A percentile compares a stretch with the other conserved stretches of the same genome.
Evolutionary conservation across 176 grass and related monocot species (phyloP).

Genomic region (Rhynchospora tenuis): DNA sequence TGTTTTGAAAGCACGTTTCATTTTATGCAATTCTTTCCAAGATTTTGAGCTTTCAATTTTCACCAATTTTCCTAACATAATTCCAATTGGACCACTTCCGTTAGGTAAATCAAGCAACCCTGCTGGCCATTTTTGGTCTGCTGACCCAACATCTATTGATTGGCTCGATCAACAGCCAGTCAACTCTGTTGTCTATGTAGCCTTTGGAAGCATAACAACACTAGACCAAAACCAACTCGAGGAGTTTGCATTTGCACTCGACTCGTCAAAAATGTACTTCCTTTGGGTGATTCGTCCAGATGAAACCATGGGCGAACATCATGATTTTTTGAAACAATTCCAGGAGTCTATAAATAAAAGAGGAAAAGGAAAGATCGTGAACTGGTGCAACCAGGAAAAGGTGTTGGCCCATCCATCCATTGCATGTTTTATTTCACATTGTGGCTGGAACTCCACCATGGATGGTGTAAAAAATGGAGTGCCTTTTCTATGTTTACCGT

Average conservation of each 20-base stretch:
- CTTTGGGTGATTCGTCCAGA: conserved; percentile 56
- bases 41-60: not conserved
- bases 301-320: not conserved
- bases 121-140: not conserved
- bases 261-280: conserved; percentile 30
- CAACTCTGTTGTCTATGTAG: too few species aligned
- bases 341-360: not conserved
- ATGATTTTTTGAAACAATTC: conserved; percentile 34
- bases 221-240: conserved; percentile 30
- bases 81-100: not conserved
- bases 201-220: conserved; percentile 33
- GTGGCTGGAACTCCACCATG: too few species aligned
- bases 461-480: too few species aligned
- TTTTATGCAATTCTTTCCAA: not conserved
- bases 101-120: not conserved
- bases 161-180: not conserved
- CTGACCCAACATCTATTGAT: not conserved
- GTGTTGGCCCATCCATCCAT: too few species aligned
- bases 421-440: too few species aligned
- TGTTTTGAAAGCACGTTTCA: not conserved
- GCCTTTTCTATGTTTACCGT: conserved; percentile 48
- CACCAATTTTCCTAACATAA: not conserved
- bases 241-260: conserved; percentile 52
- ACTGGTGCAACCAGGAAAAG: too few species aligned
- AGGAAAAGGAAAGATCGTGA: conserved; percentile 24